Conservation (phyloP, 371 early-diverging fungal species). For the Furculomyces boomerangus region DNA sequence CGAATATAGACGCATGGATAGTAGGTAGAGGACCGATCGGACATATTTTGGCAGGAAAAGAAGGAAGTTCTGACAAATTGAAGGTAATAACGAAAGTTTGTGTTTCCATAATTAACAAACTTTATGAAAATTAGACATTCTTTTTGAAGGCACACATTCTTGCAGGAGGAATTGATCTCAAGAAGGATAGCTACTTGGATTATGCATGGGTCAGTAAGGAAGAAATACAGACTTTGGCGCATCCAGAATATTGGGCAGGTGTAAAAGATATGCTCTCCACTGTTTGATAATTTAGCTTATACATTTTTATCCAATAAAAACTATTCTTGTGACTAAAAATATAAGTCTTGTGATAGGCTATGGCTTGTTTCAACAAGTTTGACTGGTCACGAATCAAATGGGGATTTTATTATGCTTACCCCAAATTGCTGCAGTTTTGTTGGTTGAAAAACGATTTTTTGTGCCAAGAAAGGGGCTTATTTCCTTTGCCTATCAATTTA, state of each 20-base stretch:
- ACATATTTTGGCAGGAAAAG: conserved; percentile 32
- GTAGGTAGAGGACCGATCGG: conserved; percentile 57
- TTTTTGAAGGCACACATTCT: conserved; percentile 77
- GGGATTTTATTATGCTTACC: too few relatives aligned
- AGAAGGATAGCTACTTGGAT: conserved; percentile 37
- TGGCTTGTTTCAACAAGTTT: too few relatives aligned
- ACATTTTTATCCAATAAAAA: too few relatives aligned
- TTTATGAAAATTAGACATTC: conserved; percentile 30
- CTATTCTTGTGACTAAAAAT: too few relatives aligned
- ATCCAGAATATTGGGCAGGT: conserved; percentile 48
- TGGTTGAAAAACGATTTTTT: too few relatives aligned
- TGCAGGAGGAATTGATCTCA: conserved; percentile 48
- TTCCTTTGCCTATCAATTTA: too few relatives aligned
- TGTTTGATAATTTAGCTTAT: too few relatives aligned
- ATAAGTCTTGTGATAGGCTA: too few relatives aligned
- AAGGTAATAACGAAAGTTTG: conserved; percentile 1
- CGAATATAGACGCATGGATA: conserved; percentile 45
- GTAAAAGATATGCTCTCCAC: conserved; percentile 58
- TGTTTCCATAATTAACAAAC: neutral
- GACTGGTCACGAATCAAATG: too few relatives aligned
- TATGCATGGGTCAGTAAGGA: conserved; percentile 71
- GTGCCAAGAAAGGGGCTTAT: too few relatives aligned
- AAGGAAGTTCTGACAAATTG: conserved; percentile 13
- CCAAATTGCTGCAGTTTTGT: too few relatives aligned
- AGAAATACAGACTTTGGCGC: conserved; percentile 41